A percentile compares a stretch with the other conserved stretches of the same genome.
These are phyloP conservation scores for Colletotrichum tropicicola DNA, from an alignment of 2,329 filamentous ascomycete species.

Conservation along the genomic window DNA sequence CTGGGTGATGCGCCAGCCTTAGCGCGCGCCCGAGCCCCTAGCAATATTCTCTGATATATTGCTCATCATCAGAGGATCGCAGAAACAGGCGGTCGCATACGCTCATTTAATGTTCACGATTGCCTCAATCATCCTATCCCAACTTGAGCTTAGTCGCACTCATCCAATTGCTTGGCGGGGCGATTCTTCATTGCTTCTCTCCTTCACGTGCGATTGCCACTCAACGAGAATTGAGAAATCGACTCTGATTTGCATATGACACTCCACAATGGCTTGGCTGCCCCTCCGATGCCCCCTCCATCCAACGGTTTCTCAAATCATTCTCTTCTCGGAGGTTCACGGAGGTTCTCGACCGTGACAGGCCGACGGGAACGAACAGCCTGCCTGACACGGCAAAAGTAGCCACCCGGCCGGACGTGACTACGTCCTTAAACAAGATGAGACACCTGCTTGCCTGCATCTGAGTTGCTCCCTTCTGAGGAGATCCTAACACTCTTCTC, in stretches of 20 bases:
- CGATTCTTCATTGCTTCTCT: neutral
- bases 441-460: neutral
- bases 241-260: too few species aligned
- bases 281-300: too few species aligned
- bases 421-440: neutral
- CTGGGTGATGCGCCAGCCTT: neutral
- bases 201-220: neutral
- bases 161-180: neutral
- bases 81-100: neutral
- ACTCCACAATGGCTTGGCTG: too few species aligned
- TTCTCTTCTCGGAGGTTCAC: too few species aligned
- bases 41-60: slow-evolving; percentile 1
- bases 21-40: neutral
- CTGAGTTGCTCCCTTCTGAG: neutral
- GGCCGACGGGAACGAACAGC: too few species aligned
- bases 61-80: neutral
- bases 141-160: neutral
- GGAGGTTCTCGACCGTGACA: too few species aligned
- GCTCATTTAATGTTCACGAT: neutral
- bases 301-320: too few species aligned
- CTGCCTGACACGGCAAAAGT: too few species aligned
- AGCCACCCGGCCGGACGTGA: too few species aligned
- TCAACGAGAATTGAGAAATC: neutral
- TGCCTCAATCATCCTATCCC: neutral
- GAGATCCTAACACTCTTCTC: neutral